phyloP scores from a whole-genome alignment of 2,329 filamentous ascomycete genomes.

The Cryphonectria naterciae region DNA sequence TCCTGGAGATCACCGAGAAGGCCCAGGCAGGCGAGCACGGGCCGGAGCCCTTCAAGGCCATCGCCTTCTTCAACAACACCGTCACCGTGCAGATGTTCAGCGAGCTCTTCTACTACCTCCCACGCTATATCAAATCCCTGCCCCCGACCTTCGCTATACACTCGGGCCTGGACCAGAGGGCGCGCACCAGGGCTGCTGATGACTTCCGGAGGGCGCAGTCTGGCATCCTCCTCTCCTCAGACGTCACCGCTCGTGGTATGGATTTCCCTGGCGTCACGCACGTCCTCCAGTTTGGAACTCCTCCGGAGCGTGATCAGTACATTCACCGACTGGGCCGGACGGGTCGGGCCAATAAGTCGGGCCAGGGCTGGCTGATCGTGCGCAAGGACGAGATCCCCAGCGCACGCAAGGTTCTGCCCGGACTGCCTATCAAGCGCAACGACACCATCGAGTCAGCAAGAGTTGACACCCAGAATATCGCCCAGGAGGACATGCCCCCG shows the following conservation, averaged over 20 bases:
- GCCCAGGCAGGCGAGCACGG: conserved; percentile 42
- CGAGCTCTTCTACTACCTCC: conserved; percentile 56
- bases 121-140: conserved; percentile 44
- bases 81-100: conserved; percentile 68
- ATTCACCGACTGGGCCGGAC: conserved; percentile 80
- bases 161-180: conserved; percentile 71
- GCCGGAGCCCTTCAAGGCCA: conserved; percentile 83
- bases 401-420: conserved; percentile 56
- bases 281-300: conserved; percentile 73
- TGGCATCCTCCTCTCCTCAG: conserved; percentile 75
- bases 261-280: conserved; percentile 82
- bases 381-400: conserved; percentile 55
- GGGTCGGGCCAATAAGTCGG: conserved; percentile 73
- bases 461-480: conserved; percentile 57
- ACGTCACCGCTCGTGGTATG: conserved; percentile 82
- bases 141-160: conserved; percentile 67
- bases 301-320: conserved; percentile 69
- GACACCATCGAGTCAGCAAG: conserved; percentile 53
- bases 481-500: conserved; percentile 45
- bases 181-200: conserved; percentile 73
- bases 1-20: conserved; percentile 75
- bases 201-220: conserved; percentile 67
- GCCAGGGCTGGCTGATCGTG: conserved; percentile 71
- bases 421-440: conserved; percentile 64
- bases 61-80: conserved; percentile 86